phyloP scores from a whole-genome alignment of 257 asterid species.

The Rehmannia glutinosa region DNA sequence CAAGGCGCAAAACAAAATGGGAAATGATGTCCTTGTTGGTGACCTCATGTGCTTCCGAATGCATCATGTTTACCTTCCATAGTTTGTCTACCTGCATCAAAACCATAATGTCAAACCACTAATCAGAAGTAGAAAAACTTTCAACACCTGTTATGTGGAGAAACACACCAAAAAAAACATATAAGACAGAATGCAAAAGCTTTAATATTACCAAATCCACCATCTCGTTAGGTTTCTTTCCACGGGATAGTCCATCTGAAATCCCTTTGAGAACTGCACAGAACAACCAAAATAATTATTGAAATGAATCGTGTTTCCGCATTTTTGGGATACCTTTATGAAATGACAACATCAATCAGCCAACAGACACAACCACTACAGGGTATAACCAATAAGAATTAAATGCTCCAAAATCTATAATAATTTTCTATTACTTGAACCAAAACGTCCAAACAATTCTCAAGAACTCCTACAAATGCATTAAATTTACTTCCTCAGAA shows the following conservation, averaged over 20 bases:
- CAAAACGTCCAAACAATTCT: neutral
- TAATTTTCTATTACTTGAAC: neutral
- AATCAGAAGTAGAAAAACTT: neutral
- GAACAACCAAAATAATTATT: conserved; percentile 10
- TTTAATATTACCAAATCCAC: conserved; percentile 44
- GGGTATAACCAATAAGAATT: neutral
- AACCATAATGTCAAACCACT: neutral
- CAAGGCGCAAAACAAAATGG: conserved; percentile 91
- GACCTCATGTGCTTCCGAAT: conserved; percentile 54
- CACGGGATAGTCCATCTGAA: conserved; percentile 85
- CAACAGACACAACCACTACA: neutral
- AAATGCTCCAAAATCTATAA: neutral
- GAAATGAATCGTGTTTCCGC: neutral
- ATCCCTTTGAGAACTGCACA: conserved; percentile 81
- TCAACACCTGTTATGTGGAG: neutral
- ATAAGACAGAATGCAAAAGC: neutral
- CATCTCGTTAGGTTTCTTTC: conserved; percentile 82
- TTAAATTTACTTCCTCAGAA: neutral
- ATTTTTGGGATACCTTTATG: neutral
- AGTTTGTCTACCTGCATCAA: conserved; percentile 43
- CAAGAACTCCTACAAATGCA: neutral
- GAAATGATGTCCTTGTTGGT: conserved; percentile 81
- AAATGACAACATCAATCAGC: neutral
- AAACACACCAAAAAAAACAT: no score
- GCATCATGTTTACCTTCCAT: conserved; percentile 69